A percentile compares a stretch with the other conserved stretches of the same genome.
phyloP scores from a whole-genome alignment of 441 rosid genomes.

The Gossypium davidsonii region DNA sequence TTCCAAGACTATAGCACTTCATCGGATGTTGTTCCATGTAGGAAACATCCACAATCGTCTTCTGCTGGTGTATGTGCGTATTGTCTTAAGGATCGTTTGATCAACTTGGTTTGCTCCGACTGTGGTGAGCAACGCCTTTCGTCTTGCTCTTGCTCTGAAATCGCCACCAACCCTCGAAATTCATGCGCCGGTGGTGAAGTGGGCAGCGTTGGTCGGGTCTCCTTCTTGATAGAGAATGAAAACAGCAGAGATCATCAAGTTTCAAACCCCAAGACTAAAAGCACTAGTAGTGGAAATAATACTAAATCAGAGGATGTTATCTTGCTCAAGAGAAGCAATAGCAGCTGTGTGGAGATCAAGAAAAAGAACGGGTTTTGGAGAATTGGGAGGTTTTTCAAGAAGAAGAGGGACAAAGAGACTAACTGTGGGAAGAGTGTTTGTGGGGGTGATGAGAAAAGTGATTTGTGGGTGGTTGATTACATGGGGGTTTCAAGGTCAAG shows the following conservation, averaged over 20 bases:
- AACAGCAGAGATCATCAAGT: conserved; percentile 22
- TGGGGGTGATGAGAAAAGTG: conserved; percentile 51
- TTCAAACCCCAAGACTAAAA: conserved; percentile 22
- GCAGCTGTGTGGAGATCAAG: conserved; percentile 84
- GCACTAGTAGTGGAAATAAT: conserved; percentile 14
- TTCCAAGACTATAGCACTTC: conserved; percentile 37
- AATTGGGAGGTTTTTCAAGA: conserved; percentile 68
- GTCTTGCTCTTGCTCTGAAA: conserved; percentile 84
- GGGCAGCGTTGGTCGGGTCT: conserved; percentile 66
- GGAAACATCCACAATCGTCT: conserved; percentile 74
- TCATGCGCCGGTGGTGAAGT: conserved; percentile 58
- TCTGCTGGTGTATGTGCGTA: conserved; percentile 76
- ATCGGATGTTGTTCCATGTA: conserved; percentile 63
- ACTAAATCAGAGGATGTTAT: conserved; percentile 43
- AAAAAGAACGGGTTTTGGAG: conserved; percentile 68
- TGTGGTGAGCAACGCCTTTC: conserved; percentile 94
- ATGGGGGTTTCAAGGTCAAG: conserved; percentile 79
- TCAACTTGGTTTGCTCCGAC: conserved; percentile 76
- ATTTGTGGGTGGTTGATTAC: conserved; percentile 75
- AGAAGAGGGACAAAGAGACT: conserved; percentile 37
- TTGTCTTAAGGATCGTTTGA: conserved; percentile 83
- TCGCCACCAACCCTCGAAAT: conserved; percentile 47
- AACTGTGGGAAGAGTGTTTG: conserved; percentile 30
- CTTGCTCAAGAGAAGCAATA: conserved; percentile 70
- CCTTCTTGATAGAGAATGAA: conserved; percentile 74